These are phyloP conservation scores for Russula sp. DNA, from an alignment of 768 basidiomycete species.

Conservation along the genomic window DNA sequence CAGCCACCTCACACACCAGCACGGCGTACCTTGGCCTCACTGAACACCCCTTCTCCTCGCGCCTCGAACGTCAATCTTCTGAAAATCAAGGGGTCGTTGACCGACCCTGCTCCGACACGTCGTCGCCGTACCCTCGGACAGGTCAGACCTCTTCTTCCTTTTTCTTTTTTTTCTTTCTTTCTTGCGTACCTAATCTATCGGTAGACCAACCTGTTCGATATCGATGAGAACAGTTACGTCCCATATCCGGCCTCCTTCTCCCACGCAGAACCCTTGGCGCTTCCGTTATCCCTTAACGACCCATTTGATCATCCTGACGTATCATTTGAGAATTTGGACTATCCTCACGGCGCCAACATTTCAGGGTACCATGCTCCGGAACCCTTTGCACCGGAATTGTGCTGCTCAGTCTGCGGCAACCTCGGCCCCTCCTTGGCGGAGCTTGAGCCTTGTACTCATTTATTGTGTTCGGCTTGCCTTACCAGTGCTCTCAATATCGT, in stretches of 20 bases:
- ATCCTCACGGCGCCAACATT: slow-evolving; percentile 34
- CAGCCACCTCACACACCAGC: slow-evolving; percentile 36
- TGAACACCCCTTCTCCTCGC: slow-evolving; percentile 69
- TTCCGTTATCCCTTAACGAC: slow-evolving; percentile 42
- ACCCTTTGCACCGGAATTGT: slow-evolving; percentile 33
- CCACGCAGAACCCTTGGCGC: slow-evolving; percentile 36
- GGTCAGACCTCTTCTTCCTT: slow-evolving; percentile 34
- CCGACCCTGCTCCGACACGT: slow-evolving; percentile 61
- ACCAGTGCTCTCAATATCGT: slow-evolving; percentile 87
- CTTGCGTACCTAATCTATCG: slow-evolving; percentile 34
- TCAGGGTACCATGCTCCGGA: slow-evolving; percentile 31
- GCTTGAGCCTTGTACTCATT: slow-evolving; percentile 71
- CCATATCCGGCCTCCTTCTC: slow-evolving; percentile 42
- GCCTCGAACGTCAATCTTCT: slow-evolving; percentile 51
- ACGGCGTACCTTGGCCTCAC: slow-evolving; percentile 39
- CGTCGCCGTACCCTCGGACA: slow-evolving; percentile 43
- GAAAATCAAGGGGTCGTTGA: slow-evolving; percentile 66
- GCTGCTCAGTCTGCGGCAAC: slow-evolving; percentile 65
- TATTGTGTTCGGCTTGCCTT: slow-evolving; percentile 75
- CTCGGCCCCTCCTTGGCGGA: slow-evolving; percentile 52
- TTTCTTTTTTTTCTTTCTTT: slow-evolving; percentile 20
- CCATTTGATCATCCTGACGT: slow-evolving; percentile 41
- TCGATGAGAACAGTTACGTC: slow-evolving; percentile 68
- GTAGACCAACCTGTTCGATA: slow-evolving; percentile 59
- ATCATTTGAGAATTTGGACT: slow-evolving; percentile 32